Evolutionary conservation across 2,329 filamentous ascomycete species (phyloP), one percentile per base, ranked within the genome.

Genomic region (Chaetomiaceae sp.): DNA sequence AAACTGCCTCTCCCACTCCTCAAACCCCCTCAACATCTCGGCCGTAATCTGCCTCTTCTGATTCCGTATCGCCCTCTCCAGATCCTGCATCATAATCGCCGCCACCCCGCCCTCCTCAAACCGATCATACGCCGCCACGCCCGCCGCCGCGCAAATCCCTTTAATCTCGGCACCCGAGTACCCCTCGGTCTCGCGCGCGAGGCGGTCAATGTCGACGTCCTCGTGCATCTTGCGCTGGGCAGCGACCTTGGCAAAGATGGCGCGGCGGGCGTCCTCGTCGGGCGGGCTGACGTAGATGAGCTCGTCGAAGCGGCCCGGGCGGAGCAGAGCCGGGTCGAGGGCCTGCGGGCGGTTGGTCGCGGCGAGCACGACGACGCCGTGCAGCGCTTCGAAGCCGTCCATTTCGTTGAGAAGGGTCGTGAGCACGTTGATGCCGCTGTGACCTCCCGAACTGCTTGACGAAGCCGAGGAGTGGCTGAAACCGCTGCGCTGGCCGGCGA

Each of bases 351-450:
- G 84, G 71, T 97, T 97, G 0, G 92, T 97, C 2, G 92, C 92
- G 0, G 89, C 92, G 17, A 97, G 81, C 14, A 96, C 86, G 55
- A 95, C 81, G 0, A 97, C 91, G 53, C 88, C 88, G 51, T 85
- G 85, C 19, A 95, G 76, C 36, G 85, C 78, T 69, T 96, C 90
- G 61, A 96, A 95, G 43, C 92, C 92, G 66, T 96, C 92, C 87
- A 97, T 95, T 68, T 96, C 92, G 56, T 91, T 96, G 5, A 97
- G 79, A 25, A 97, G 74, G 1, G 91, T 95, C 0, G 91, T 91
- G 14, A 96, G 80, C 40, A 95, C 88, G 66, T 96, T 94, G 44
- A 96, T 78, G 1, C 85, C 82, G 20, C 72, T 71, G 34, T 64
- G 65, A 42, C 73, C 69, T 6, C 70, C 68, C 4, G 15, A n/a